Percentiles rank a stretch among this genome's conserved stretches.
Evolutionary conservation across 176 grass and related monocot species (phyloP).

Genomic region (Canna indica): DNA sequence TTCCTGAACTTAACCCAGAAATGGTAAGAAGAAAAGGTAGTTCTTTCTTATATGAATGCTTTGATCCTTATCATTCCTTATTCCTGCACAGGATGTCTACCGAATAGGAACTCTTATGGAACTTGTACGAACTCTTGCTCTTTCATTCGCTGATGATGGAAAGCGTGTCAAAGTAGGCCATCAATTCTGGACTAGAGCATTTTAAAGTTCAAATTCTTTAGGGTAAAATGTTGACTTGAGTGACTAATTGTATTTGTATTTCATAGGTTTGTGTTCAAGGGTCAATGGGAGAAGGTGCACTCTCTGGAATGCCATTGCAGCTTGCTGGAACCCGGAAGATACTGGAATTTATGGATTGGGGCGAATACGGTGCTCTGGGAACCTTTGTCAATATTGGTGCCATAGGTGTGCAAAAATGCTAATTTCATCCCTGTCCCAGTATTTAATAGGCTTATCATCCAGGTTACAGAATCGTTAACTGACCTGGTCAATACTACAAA

Average conservation of each 20-base stretch:
- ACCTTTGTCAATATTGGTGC: constrained; percentile 82
- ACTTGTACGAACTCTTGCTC: constrained; percentile 82
- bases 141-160: constrained; percentile 91
- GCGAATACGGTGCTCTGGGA: constrained; percentile 64
- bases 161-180: constrained; percentile 69
- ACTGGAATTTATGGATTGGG: constrained; percentile 98
- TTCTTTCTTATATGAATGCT: constrained; percentile 11
- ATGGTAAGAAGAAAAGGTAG: constrained; percentile 45
- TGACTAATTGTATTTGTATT: constrained; percentile 8
- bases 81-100: constrained; percentile 76
- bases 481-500: background rate
- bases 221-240: constrained; percentile 2
- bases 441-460: background rate
- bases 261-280: constrained; percentile 95
- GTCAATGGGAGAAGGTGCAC: constrained; percentile 91
- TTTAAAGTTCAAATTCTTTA: background rate
- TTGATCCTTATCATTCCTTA: constrained; percentile 14
- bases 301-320: constrained; percentile 91
- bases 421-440: background rate
- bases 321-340: constrained; percentile 90
- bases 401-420: constrained; percentile 44
- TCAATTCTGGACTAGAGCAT: constrained; percentile 11
- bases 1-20: constrained; percentile 98
- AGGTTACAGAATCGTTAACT: background rate
- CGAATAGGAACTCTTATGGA: constrained; percentile 95